Evolutionary conservation across 2,329 filamentous ascomycete genomes (phyloP), one percentile per base, ranked within the genome.

Genomic region (Lizonia empirigonia): DNA sequence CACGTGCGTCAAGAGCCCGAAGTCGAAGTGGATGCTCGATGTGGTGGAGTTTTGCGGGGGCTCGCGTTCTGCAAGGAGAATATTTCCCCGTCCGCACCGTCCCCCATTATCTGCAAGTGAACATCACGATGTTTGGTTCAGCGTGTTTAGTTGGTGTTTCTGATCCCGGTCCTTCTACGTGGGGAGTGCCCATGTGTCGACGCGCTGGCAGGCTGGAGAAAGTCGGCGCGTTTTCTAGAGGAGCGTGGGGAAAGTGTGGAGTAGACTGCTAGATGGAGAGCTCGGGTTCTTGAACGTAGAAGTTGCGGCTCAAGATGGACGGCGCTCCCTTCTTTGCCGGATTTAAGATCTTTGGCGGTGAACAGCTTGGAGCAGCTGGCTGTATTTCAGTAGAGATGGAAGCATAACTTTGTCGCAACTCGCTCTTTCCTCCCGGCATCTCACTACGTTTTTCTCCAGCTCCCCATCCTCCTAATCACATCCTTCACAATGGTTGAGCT

Each of bases 401-500:
- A 36, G 36, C 38, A 50, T 50, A 50, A 50, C 38, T 39, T 18
- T 19, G 10, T 39, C 20, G 20, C 8, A 18, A 13, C 38, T 46
- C 35, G 38, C 37, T 47, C 26, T 38, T n/a, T 32, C 10, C 35
- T 15, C 33, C 36, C 29, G 22, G n/a, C 18, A 53, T 39, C 40
- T 35, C 34, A 35, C 22, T 26, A 30, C 41, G 9, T 27, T 19
- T n/a, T 35, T 19, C 42, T 34, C 7, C n/a, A 18, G 18, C 24
- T 19, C 26, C 7, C 19, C 13, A 13, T n/a, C 19, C 12, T n/a
- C 16, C 3, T 10, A 10, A 2, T 22, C 18, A 20, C 24, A 15
- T 12, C 8, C 23, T 19, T n/a, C 51, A 59, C 52, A 60, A 74
- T 74, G 71, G 45, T 60, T 33, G 60, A 67, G 19, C 61, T 68